These are phyloP conservation scores for Tulasnella sp. DNA, from an alignment of 768 basidiomycete species.

Conservation along the genomic window DNA sequence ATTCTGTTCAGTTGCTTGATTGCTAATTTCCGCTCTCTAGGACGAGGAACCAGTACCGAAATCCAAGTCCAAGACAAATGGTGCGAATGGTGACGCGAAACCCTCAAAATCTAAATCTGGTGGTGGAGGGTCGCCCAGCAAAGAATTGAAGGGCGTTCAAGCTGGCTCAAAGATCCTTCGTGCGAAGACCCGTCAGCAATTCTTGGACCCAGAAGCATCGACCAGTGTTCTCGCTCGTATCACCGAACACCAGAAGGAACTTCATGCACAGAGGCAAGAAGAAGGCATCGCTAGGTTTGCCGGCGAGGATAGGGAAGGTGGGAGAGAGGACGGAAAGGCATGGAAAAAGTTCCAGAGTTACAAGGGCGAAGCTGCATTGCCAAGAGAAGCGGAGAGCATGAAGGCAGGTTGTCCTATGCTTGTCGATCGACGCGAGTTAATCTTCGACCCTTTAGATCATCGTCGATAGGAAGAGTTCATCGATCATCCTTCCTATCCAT, in stretches of 20 bases:
- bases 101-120: conserved; percentile 40
- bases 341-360: conserved; percentile 97
- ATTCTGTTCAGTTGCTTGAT: background rate
- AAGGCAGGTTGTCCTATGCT: conserved; percentile 43
- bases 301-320: conserved; percentile 59
- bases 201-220: conserved; percentile 16
- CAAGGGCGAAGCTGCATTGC: conserved; percentile 84
- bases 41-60: conserved; percentile 46
- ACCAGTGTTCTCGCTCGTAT: conserved; percentile 44
- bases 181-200: conserved; percentile 58
- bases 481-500: conserved; percentile 83
- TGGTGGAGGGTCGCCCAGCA: conserved; percentile 18
- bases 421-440: background rate
- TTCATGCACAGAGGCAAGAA: conserved; percentile 63
- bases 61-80: conserved; percentile 29
- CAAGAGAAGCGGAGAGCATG: conserved; percentile 65
- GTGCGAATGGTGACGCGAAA: conserved; percentile 17
- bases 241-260: conserved; percentile 73
- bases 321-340: conserved; percentile 77
- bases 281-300: conserved; percentile 76
- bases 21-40: conserved; percentile 16
- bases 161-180: conserved; percentile 77
- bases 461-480: conserved; percentile 82
- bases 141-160: conserved; percentile 1
- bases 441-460: conserved; percentile 45